Conservation (phyloP, 768 basidiomycete genomes). For the Mrakia frigida region DNA sequence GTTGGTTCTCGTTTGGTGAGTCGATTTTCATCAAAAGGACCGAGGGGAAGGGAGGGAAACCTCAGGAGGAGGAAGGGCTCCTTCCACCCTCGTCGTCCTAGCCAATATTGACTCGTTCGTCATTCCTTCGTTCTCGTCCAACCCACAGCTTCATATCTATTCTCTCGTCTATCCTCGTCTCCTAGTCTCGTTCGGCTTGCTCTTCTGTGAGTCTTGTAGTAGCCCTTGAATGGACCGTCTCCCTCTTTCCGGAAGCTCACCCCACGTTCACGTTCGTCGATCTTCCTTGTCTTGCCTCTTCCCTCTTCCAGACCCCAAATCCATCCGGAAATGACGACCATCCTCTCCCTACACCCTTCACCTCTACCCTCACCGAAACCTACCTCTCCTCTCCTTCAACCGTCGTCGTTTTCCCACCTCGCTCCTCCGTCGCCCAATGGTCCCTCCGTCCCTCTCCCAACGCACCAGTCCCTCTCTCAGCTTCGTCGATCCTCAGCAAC, state of each 20-base stretch:
- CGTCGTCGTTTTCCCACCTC: conserved; percentile 9
- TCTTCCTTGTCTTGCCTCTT: not conserved
- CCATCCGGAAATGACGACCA: not conserved
- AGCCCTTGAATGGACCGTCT: no score
- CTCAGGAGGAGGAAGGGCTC: conserved; percentile 1
- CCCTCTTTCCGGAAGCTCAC: not conserved
- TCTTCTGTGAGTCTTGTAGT: not conserved
- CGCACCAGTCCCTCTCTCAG: not conserved
- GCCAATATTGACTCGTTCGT: not conserved
- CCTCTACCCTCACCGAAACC: not conserved
- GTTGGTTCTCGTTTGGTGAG: not conserved
- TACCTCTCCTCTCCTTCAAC: not conserved
- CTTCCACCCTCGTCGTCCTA: no score
- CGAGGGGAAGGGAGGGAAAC: not conserved
- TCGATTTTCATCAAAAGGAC: not conserved
- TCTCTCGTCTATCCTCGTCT: not conserved
- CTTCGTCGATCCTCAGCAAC: not conserved
- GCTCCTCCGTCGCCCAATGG: not conserved
- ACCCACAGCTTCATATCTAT: not conserved
- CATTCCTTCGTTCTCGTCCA: not conserved
- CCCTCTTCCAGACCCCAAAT: not conserved
- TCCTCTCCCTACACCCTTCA: not conserved
- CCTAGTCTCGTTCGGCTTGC: not conserved
- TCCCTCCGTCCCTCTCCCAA: not conserved
- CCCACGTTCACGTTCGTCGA: conserved; percentile 3